Base-by-base conservation (phyloP, 2,329 filamentous ascomycete species). In the Colletotrichum kahawae region DNA sequence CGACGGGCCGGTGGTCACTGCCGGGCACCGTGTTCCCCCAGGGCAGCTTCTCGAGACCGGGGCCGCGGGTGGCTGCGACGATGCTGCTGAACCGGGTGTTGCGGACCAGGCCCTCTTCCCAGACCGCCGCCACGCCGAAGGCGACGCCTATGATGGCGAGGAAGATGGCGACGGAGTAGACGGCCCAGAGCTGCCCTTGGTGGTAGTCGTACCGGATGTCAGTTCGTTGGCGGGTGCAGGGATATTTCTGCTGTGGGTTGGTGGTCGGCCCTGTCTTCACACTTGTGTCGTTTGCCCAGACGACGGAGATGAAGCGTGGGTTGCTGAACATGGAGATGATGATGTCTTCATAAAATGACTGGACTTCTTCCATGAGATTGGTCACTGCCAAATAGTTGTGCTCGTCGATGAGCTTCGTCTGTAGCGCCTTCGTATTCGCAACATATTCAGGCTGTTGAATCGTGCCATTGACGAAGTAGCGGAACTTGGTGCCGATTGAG, bases 351-450 rank as follows among this genome's bases (percentile, higher is more conserved):
- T 84, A 83, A 12, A 83, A 76, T 8, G 70, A 71, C 69, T 81
- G 79, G 33, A 85, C 74, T 14, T 75, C 66, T 0, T 63, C n/a
- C 16, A 67, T 70, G 13, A 85, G 71, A 63, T 84, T 75, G 4
- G 70, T 48, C 27, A 78, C 78, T 16, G 79, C 77, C 62, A 83
- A 80, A 62, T 77, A 82, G 31, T 81, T 80, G 18, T 78, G 79
- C 51, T 69, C 79, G 70, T 84, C 80, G n/a, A 87, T 79, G 7
- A 88, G 79, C 29, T 82, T 82, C 4, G 86, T 87, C 69, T 84
- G 84, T 7, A 84, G 80, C 12, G 85, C 81, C 24, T 83, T 80
- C 1, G 82, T 82, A 67, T 78, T 78, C 14, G 76, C 79, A 31
- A 82, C 78, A 14, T 77, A 70, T 34, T 79, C 70, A 9, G 79